These are phyloP conservation scores for Saussurea involucrata DNA, from an alignment of 129 eudicot genomes.

Conservation along the genomic window DNA sequence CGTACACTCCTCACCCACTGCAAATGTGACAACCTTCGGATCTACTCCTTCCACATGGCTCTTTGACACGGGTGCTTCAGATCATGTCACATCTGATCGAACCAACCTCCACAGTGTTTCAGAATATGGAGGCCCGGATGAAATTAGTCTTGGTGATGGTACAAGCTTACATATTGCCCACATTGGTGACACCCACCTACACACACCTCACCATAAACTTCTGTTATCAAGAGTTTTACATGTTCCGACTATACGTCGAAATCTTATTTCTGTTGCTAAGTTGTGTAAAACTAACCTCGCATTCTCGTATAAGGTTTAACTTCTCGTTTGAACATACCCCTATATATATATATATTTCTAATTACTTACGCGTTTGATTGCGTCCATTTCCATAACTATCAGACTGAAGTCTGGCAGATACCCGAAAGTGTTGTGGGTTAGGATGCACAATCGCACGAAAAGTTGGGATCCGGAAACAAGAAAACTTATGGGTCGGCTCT, in stretches of 20 bases:
- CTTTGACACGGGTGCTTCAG: not conserved
- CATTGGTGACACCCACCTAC: not conserved
- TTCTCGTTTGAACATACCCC: too few species aligned
- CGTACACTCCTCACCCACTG: not conserved
- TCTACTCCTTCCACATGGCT: not conserved
- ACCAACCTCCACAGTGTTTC: not conserved
- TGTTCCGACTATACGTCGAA: not conserved
- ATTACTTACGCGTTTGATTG: too few species aligned
- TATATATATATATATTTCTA: too few species aligned
- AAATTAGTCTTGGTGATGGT: not conserved
- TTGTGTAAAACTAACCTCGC: not conserved
- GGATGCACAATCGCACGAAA: too few species aligned
- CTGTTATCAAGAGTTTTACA: not conserved
- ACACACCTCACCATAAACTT: not conserved
- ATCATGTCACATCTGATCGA: not conserved
- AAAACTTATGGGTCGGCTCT: too few species aligned
- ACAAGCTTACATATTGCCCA: not conserved
- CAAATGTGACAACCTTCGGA: not conserved
- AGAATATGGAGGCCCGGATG: not conserved
- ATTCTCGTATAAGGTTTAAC: too few species aligned
- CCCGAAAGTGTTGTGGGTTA: too few species aligned
- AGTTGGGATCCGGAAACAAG: too few species aligned
- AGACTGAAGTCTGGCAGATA: too few species aligned
- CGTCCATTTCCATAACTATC: too few species aligned
- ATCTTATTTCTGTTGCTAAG: not conserved